Conservation (phyloP, 2,329 filamentous ascomycete species). For the Fusarium beomiforme region DNA sequence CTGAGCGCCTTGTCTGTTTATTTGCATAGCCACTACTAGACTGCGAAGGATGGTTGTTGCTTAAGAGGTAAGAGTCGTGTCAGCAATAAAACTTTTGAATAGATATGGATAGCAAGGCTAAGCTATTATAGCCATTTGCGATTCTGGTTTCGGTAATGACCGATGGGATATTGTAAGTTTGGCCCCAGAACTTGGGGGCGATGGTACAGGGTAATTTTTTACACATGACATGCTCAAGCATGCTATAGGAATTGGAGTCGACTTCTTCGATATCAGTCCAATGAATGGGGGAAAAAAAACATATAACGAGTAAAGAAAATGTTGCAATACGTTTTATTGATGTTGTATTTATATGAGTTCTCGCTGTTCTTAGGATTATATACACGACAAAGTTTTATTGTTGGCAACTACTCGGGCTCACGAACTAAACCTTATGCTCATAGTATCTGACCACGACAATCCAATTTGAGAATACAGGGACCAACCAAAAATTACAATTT, state of each 20-base stretch:
- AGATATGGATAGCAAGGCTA: background rate
- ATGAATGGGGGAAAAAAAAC: too few relatives aligned
- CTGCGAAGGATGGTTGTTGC: background rate
- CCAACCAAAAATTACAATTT: accelerated
- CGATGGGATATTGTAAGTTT: background rate
- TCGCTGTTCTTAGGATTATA: too few relatives aligned
- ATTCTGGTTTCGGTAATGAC: background rate
- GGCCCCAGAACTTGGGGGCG: background rate
- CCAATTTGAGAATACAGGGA: background rate
- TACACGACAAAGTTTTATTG: too few relatives aligned
- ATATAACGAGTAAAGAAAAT: too few relatives aligned
- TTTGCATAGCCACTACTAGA: slow-evolving; percentile 11
- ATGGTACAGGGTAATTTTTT: background rate
- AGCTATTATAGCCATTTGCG: background rate
- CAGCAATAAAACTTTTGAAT: background rate
- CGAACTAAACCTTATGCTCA: background rate
- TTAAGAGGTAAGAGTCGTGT: background rate
- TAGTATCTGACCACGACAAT: background rate
- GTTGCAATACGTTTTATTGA: too few relatives aligned
- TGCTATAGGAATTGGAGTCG: too few relatives aligned
- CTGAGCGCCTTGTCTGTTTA: background rate
- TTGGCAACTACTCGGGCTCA: too few relatives aligned
- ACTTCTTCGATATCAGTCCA: background rate
- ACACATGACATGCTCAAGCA: background rate
- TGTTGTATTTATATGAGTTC: background rate